These are phyloP conservation scores for Penicillium paradoxum DNA, from an alignment of 495 filamentous ascomycete genomes.

Conservation along the genomic window DNA sequence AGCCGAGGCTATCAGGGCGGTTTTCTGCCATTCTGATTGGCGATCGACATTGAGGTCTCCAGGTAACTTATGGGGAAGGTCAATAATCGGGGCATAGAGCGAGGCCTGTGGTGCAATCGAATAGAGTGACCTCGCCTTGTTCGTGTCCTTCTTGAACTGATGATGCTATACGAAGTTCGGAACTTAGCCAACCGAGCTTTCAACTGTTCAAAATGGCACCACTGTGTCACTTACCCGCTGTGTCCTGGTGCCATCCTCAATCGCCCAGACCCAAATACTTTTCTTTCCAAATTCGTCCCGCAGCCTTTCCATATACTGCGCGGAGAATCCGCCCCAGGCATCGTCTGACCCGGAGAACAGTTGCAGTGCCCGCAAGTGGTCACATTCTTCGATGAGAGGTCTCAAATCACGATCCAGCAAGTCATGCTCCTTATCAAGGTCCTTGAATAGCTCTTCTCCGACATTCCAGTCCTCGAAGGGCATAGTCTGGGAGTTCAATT, in stretches of 20 bases:
- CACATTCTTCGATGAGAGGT: slow-evolving; percentile 85
- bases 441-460: slow-evolving; percentile 78
- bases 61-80: slow-evolving; percentile 55
- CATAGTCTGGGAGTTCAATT: slow-evolving; percentile 67
- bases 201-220: not conserved
- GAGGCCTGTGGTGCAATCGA: slow-evolving; percentile 66
- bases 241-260: slow-evolving; percentile 58
- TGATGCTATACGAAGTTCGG: slow-evolving; percentile 10
- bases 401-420: slow-evolving; percentile 83
- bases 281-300: slow-evolving; percentile 89
- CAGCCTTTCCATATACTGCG: slow-evolving; percentile 72
- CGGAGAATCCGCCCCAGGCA: slow-evolving; percentile 88
- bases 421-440: slow-evolving; percentile 79
- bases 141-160: slow-evolving; percentile 56
- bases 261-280: slow-evolving; percentile 78
- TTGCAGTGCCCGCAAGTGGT: slow-evolving; percentile 85
- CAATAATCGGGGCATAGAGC: slow-evolving; percentile 71
- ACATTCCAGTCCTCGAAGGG: slow-evolving; percentile 78
- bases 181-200: slow-evolving; percentile 3
- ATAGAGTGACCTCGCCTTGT: slow-evolving; percentile 64
- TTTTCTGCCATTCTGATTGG: slow-evolving; percentile 72
- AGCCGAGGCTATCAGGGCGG: slow-evolving; percentile 70
- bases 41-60: slow-evolving; percentile 56
- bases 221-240: slow-evolving; percentile 47
- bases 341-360: slow-evolving; percentile 75